Percentiles rank a stretch among this genome's conserved stretches.
phyloP scores from a whole-genome alignment of 768 basidiomycete genomes.

The Suillus sp. region DNA sequence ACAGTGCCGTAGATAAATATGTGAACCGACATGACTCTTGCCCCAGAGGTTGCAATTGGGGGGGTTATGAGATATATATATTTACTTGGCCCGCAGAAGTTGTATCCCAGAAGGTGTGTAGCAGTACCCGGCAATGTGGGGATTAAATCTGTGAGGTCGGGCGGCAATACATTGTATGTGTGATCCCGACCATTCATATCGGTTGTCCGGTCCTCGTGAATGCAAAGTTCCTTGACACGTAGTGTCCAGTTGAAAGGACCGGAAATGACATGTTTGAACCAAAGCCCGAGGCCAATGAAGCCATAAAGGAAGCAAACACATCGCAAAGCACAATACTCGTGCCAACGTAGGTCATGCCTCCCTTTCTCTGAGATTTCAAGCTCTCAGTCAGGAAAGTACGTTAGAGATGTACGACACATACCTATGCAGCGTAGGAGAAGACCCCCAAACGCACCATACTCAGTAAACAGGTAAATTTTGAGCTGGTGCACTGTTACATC shows the following conservation, averaged over 20 bases:
- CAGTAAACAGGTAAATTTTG: slow-evolving; percentile 1
- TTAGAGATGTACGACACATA: not conserved
- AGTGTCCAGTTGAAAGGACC: slow-evolving; percentile 8
- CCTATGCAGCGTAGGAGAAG: not conserved
- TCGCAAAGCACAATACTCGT: slow-evolving; percentile 1
- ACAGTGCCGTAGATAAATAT: slow-evolving; percentile 3
- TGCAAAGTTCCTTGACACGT: not conserved
- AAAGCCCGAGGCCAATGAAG: not conserved
- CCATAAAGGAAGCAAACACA: not conserved
- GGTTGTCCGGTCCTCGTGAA: not conserved
- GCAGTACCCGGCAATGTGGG: not conserved
- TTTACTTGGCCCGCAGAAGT: not conserved
- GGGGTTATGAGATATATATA: not conserved
- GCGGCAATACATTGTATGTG: not conserved
- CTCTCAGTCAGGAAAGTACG: not conserved
- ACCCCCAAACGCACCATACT: slow-evolving; percentile 3
- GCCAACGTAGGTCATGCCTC: not conserved
- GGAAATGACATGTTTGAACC: not conserved
- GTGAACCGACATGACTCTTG: slow-evolving; percentile 1
- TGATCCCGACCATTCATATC: not conserved
- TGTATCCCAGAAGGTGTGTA: not conserved
- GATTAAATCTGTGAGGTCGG: slow-evolving; percentile 1
- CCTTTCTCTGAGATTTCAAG: not conserved
- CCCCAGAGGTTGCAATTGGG: not conserved
- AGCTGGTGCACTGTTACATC: not conserved